Base-by-base conservation (phyloP, 179 eudicot genomes). In the Silene noctiflora region DNA sequence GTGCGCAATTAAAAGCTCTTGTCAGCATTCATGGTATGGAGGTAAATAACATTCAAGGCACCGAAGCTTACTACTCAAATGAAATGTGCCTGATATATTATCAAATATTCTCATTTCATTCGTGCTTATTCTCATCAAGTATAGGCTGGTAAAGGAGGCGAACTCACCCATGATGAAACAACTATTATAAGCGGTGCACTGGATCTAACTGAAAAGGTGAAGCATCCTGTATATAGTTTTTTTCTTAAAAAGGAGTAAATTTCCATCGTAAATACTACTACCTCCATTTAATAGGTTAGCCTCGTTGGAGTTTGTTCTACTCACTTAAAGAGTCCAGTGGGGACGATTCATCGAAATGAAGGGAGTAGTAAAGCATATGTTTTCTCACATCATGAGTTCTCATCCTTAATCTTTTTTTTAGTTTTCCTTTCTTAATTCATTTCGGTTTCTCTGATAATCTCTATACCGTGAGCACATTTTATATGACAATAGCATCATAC, bases 91-190 rank as follows among this genome's bases (percentile, higher is more conserved):
- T 58, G 56, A 53, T 7, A 12, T 51, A 29, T 62, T 78, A 11
- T 29, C 16, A n/a, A 42, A 33, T 75, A 60, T 24, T 63, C 9
- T 61, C 39, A 58, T 60, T 16, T 46, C 39, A 51, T 63, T 62
- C 65, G 22, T 75, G 19, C 51, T 69, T 75, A 60, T 33, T 22
- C 59, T 80, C 35, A 46, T 80, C 72, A 51, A 61, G 46, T 78
- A 72, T 81, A 92, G 97, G 95, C 90, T 74, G 97, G 96, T 67
- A 91, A 87, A 84, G 97, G 97, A 61, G 97, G 97, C 76, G 97
- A 92, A 71, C 97, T 92, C 59, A 91, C 97, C 6, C 94, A 88
- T 70, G 97, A 92, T 68, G 96, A 92, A 79, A 88, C 96, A 69
- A 92, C 97, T 21, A 90, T 92, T 35, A 92, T 92, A 58, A 89